phyloP scores from a whole-genome alignment of 768 basidiomycete genomes.

The Pleurotus cornucopiae region DNA sequence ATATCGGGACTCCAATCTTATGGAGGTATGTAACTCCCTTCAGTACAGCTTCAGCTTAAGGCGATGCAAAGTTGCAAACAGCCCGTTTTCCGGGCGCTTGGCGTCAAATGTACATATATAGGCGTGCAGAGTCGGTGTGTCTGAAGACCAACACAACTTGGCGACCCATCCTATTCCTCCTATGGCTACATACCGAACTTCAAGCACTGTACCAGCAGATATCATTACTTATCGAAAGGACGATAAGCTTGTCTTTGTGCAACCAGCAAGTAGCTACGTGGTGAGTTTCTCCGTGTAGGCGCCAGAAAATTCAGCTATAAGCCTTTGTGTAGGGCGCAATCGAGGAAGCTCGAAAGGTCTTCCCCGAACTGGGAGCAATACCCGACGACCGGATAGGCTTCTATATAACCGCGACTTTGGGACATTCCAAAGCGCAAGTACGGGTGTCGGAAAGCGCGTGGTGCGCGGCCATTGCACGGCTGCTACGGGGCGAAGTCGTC shows the following conservation, averaged over 20 bases:
- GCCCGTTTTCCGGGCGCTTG: background rate
- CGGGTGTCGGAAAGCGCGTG: conserved; percentile 52
- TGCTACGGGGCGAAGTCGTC: conserved; percentile 45
- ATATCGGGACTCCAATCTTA: too few species aligned
- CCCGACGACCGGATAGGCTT: conserved; percentile 41
- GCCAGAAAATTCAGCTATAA: background rate
- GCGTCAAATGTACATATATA: background rate
- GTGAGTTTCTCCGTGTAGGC: conserved; percentile 23
- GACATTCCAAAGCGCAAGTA: conserved; percentile 27
- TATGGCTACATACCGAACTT: conserved; percentile 15
- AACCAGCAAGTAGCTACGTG: conserved; percentile 35
- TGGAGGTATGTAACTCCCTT: too few species aligned
- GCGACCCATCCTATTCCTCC: background rate
- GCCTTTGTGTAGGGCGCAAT: conserved; percentile 40
- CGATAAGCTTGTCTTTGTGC: conserved; percentile 46
- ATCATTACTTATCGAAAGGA: conserved; percentile 47
- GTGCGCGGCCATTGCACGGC: conserved; percentile 32
- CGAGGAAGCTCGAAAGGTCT: conserved; percentile 45
- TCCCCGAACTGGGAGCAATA: conserved; percentile 33
- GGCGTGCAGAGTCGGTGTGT: too few species aligned
- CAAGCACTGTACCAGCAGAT: conserved; percentile 27
- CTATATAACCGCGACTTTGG: conserved; percentile 28
- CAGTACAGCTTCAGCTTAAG: too few species aligned
- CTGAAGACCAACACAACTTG: background rate
- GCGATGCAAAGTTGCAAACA: too few species aligned